Evolutionary conservation across 225 moss, liverwort and hornwort species (phyloP).

Genomic region (Straminergon stramineum): DNA sequence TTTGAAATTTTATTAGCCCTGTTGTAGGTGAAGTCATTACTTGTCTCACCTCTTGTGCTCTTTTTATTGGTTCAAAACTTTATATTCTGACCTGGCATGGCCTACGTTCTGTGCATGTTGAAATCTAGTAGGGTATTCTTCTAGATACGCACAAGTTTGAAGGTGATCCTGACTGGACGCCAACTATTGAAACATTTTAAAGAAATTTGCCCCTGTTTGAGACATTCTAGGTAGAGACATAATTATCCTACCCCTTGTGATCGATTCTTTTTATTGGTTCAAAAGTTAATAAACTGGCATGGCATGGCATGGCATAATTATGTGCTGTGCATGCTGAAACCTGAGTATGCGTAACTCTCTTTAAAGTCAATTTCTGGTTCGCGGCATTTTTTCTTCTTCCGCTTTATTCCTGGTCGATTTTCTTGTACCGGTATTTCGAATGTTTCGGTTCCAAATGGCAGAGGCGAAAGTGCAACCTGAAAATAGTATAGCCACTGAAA

Average conservation of each 20-base stretch:
- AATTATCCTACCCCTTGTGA: not conserved
- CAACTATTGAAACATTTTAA: not conserved
- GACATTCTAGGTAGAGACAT: not conserved
- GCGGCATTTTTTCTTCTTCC: not conserved
- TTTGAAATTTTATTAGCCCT: not conserved
- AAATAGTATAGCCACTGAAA: fast-evolving
- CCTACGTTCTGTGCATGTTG: not conserved
- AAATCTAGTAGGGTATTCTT: not conserved
- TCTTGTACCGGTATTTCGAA: not conserved
- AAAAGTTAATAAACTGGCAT: not conserved
- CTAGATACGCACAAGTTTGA: not conserved
- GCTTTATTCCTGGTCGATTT: not conserved
- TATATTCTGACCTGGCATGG: not conserved
- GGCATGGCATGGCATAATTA: not conserved
- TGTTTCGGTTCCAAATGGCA: no score
- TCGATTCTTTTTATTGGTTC: not conserved
- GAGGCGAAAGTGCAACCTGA: no score
- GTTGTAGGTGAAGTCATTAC: not conserved
- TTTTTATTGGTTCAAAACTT: not conserved
- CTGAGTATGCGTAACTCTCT: no score
- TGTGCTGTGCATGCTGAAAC: not conserved
- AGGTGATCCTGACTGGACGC: not conserved
- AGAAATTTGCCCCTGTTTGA: not conserved
- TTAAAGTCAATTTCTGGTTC: not conserved
- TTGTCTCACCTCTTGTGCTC: no score